These are phyloP conservation scores for Ustilago xerochloae DNA, from an alignment of 1,284 basidiomycete species.

Conservation along the genomic window DNA sequence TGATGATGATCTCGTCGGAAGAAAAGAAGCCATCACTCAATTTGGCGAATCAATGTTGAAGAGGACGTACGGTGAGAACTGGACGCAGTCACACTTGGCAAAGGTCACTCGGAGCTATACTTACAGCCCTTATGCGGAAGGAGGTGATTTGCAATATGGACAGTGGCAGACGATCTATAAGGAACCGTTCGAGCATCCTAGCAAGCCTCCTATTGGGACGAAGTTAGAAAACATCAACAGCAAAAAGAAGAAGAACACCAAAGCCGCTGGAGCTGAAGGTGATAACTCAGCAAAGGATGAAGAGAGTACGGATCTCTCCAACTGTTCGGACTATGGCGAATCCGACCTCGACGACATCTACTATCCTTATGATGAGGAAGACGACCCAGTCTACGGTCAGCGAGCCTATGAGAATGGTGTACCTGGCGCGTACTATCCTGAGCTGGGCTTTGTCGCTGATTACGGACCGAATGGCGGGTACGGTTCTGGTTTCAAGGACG, in stretches of 20 bases:
- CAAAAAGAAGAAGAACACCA: neutral
- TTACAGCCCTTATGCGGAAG: neutral
- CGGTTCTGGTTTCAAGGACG: too few species aligned
- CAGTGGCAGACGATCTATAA: neutral
- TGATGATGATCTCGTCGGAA: slow-evolving; percentile 20
- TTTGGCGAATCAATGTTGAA: slow-evolving; percentile 12
- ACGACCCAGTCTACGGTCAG: neutral
- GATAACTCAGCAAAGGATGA: neutral
- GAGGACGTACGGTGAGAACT: slow-evolving; percentile 5
- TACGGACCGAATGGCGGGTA: too few species aligned
- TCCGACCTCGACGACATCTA: too few species aligned
- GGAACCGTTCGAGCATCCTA: neutral
- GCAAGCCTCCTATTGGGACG: neutral
- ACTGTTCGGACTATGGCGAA: neutral
- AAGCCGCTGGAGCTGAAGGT: neutral
- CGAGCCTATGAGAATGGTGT: neutral
- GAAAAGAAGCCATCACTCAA: slow-evolving; percentile 19
- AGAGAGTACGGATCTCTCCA: neutral
- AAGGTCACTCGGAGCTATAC: slow-evolving; percentile 2
- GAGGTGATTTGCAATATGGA: neutral
- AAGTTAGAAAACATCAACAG: neutral
- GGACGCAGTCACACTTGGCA: neutral
- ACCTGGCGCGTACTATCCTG: too few species aligned
- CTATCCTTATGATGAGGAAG: neutral
- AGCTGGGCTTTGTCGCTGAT: neutral